A percentile compares a stretch with the other conserved stretches of the same genome.
These are phyloP conservation scores for Dactylellina leptospora DNA, from an alignment of 2,329 filamentous ascomycete genomes.

Conservation along the genomic window DNA sequence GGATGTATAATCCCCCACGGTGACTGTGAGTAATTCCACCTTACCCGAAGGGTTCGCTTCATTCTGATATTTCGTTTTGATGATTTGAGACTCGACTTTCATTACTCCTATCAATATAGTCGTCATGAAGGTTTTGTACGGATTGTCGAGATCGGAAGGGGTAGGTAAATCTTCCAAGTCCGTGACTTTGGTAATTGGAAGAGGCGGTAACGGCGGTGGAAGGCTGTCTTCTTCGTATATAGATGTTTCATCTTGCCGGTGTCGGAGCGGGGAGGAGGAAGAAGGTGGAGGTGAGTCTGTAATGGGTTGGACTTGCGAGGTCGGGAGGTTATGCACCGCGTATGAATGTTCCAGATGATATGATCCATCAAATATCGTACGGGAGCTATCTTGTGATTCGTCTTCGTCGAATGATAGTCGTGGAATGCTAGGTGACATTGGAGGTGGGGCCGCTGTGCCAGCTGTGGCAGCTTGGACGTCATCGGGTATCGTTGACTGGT, in stretches of 20 bases:
- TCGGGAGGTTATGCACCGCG: conserved; percentile 28
- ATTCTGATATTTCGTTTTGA: conserved; percentile 37
- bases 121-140: conserved; percentile 13
- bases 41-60: conserved; percentile 25
- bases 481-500: conserved; percentile 1
- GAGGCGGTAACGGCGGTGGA: conserved; percentile 10
- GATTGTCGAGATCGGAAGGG: conserved; percentile 16
- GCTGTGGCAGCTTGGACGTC: not conserved
- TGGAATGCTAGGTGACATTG: conserved; percentile 12
- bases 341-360: conserved; percentile 26
- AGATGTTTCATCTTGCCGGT: not conserved
- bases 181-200: conserved; percentile 25
- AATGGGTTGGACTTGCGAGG: conserved; percentile 17
- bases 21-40: conserved; percentile 19
- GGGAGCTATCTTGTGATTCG: not conserved
- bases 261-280: not conserved
- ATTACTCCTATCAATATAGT: conserved; percentile 24
- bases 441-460: not conserved
- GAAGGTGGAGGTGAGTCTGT: not conserved
- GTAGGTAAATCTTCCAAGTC: conserved; percentile 23
- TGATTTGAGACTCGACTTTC: conserved; percentile 28
- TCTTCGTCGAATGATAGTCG: conserved; percentile 19
- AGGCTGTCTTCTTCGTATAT: conserved; percentile 21
- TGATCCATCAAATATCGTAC: not conserved
- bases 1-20: conserved; percentile 23